These are phyloP conservation scores for Podaxis rugospora DNA, from an alignment of 768 basidiomycete genomes.

Conservation along the genomic window DNA sequence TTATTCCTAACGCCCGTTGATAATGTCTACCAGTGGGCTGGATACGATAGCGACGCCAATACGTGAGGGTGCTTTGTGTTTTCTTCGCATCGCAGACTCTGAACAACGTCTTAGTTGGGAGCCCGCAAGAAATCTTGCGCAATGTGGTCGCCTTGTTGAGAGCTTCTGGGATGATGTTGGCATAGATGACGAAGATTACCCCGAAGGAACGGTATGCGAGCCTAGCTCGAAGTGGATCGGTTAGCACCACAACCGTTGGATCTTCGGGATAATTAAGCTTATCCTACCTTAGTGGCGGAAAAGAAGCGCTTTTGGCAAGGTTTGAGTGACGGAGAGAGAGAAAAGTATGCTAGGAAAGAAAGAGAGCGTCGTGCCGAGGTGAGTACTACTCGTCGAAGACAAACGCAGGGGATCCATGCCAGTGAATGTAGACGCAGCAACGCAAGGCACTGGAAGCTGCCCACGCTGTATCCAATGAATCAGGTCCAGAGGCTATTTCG, in stretches of 20 bases:
- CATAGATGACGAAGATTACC: slow-evolving; percentile 50
- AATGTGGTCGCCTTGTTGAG: slow-evolving; percentile 53
- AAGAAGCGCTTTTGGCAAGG: slow-evolving; percentile 32
- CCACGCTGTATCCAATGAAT: neutral
- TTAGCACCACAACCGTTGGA: slow-evolving; percentile 22
- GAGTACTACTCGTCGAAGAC: neutral
- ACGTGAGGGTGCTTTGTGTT: slow-evolving; percentile 35
- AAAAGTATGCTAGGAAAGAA: slow-evolving; percentile 13
- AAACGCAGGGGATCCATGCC: neutral
- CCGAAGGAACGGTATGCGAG: slow-evolving; percentile 36
- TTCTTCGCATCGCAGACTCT: slow-evolving; percentile 1
- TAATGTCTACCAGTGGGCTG: slow-evolving; percentile 52
- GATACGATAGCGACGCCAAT: slow-evolving; percentile 51
- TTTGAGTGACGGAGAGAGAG: slow-evolving; percentile 16
- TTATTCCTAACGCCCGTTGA: neutral
- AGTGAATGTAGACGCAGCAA: neutral
- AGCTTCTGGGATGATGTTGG: slow-evolving; percentile 67
- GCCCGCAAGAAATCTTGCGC: slow-evolving; percentile 51
- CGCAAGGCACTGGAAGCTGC: slow-evolving; percentile 4
- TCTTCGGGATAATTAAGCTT: neutral
- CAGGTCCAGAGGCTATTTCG: neutral
- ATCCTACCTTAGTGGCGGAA: slow-evolving; percentile 28
- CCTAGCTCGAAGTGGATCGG: slow-evolving; percentile 57
- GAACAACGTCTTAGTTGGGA: slow-evolving; percentile 54
- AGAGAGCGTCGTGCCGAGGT: slow-evolving; percentile 12